These are phyloP conservation scores for Fusarium pseudoanthophilum DNA, from an alignment of 2,329 filamentous ascomycete species.

Conservation along the genomic window DNA sequence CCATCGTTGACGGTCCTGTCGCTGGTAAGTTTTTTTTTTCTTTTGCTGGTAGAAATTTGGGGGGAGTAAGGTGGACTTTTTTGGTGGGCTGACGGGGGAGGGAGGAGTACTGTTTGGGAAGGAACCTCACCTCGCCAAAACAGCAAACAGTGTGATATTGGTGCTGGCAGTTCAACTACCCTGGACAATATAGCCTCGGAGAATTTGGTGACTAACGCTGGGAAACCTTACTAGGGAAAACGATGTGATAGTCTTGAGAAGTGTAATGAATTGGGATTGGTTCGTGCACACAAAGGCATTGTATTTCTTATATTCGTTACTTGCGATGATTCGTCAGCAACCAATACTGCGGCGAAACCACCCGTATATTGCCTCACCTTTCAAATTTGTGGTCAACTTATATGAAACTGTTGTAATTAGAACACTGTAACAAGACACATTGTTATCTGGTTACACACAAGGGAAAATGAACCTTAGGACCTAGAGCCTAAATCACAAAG, in stretches of 20 bases:
- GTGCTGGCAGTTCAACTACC: not conserved
- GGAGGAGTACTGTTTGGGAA: constrained; percentile 14
- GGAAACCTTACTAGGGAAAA: not conserved
- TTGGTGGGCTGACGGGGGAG: constrained; percentile 30
- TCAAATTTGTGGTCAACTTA: not conserved
- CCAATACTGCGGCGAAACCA: fast-evolving
- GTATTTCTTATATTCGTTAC: not conserved
- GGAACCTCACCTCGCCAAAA: constrained; percentile 25
- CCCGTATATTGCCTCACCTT: not conserved
- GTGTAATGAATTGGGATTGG: not conserved
- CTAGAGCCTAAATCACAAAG: not conserved
- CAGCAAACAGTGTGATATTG: not conserved
- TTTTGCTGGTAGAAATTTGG: constrained; percentile 31
- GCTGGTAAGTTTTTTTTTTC: constrained; percentile 4
- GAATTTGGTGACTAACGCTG: not conserved
- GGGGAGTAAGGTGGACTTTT: constrained; percentile 22
- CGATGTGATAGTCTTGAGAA: not conserved
- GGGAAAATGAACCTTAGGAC: no score
- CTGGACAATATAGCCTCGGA: not conserved
- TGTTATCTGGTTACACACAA: not conserved
- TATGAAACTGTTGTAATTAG: not conserved
- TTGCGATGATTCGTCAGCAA: not conserved
- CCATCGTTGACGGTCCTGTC: not conserved
- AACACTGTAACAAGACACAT: not conserved
- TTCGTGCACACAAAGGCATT: not conserved